These are phyloP conservation scores for Aspergillus haitiensis DNA, from an alignment of 495 filamentous ascomycete species.

Conservation along the genomic window DNA sequence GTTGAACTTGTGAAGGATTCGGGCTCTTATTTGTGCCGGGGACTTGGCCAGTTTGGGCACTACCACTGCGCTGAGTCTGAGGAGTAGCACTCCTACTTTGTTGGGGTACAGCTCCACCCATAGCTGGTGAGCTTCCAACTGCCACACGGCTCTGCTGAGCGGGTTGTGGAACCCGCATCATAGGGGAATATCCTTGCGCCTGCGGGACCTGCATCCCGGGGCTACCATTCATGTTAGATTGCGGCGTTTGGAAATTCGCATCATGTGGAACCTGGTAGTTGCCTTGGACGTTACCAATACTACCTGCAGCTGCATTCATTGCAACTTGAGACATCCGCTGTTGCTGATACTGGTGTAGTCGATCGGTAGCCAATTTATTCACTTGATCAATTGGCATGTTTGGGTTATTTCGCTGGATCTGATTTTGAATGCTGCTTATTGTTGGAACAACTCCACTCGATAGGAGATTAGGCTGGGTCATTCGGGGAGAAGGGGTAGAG, in stretches of 20 bases:
- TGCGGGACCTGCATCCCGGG: slow-evolving; percentile 48
- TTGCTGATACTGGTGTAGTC: slow-evolving; percentile 55
- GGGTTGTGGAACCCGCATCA: slow-evolving; percentile 67
- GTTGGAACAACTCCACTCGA: slow-evolving; percentile 56
- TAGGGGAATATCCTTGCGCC: slow-evolving; percentile 69
- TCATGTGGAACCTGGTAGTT: slow-evolving; percentile 48
- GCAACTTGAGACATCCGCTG: slow-evolving; percentile 58
- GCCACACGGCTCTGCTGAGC: slow-evolving; percentile 45
- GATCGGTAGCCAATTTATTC: slow-evolving; percentile 60
- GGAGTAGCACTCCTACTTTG: slow-evolving; percentile 51
- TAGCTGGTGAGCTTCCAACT: slow-evolving; percentile 40
- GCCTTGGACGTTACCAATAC: slow-evolving; percentile 39
- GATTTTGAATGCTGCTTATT: slow-evolving; percentile 52
- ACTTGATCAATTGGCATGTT: slow-evolving; percentile 59
- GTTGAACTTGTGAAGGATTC: slow-evolving; percentile 46
- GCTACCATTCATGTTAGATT: slow-evolving; percentile 36
- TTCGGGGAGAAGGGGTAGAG: slow-evolving; percentile 53
- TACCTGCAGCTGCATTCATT: slow-evolving; percentile 66
- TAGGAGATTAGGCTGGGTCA: slow-evolving; percentile 52
- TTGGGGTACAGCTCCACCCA: slow-evolving; percentile 43
- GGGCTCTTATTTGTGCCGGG: slow-evolving; percentile 46
- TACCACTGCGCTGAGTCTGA: slow-evolving; percentile 50
- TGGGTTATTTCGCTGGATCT: slow-evolving; percentile 55
- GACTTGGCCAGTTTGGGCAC: slow-evolving; percentile 39
- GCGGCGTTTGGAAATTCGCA: slow-evolving; percentile 40